Evolutionary conservation across 2,329 filamentous ascomycete species (phyloP).

Genomic region (Fusarium floridanum): DNA sequence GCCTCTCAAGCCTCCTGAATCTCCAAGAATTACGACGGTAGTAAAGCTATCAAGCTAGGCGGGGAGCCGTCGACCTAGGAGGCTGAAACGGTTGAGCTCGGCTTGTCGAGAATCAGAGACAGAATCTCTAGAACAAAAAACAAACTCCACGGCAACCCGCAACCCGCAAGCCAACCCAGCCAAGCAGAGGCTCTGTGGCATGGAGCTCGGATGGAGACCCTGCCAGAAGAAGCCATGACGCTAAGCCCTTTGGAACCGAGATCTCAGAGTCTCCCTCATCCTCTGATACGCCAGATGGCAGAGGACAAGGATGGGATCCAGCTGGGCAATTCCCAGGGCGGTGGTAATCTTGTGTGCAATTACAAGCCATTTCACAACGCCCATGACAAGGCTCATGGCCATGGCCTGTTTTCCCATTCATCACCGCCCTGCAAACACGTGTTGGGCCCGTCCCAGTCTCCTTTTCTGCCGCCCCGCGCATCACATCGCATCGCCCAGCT

Average conservation of each 20-base stretch:
- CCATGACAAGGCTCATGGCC: slow-evolving; percentile 1
- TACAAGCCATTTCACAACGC: slow-evolving; percentile 22
- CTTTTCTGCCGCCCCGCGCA: slow-evolving; percentile 34
- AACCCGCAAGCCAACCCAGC: slow-evolving; percentile 20
- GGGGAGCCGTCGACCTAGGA: neutral
- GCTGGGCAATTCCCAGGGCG: slow-evolving; percentile 35
- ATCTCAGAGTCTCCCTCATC: slow-evolving; percentile 24
- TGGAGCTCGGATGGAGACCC: slow-evolving; percentile 15
- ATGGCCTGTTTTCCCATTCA: slow-evolving; percentile 32
- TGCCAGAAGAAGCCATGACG: slow-evolving; percentile 5
- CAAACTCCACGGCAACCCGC: slow-evolving; percentile 24
- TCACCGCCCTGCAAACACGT: slow-evolving; percentile 39
- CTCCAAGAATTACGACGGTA: neutral
- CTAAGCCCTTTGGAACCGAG: slow-evolving; percentile 37
- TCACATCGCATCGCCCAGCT: slow-evolving; percentile 13
- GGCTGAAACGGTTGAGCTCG: slow-evolving; percentile 17
- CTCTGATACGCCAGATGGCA: slow-evolving; percentile 33
- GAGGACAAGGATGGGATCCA: slow-evolving; percentile 11
- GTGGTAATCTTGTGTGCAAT: slow-evolving; percentile 44
- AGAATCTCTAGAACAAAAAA: slow-evolving; percentile 13
- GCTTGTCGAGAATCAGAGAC: slow-evolving; percentile 19
- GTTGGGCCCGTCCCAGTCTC: slow-evolving; percentile 29
- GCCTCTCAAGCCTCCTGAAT: slow-evolving; percentile 17
- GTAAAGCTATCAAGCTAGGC: neutral
- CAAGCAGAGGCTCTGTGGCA: slow-evolving; percentile 11